These are phyloP conservation scores for Septoria linicola DNA, from an alignment of 2,329 filamentous ascomycete species.

Conservation along the genomic window DNA sequence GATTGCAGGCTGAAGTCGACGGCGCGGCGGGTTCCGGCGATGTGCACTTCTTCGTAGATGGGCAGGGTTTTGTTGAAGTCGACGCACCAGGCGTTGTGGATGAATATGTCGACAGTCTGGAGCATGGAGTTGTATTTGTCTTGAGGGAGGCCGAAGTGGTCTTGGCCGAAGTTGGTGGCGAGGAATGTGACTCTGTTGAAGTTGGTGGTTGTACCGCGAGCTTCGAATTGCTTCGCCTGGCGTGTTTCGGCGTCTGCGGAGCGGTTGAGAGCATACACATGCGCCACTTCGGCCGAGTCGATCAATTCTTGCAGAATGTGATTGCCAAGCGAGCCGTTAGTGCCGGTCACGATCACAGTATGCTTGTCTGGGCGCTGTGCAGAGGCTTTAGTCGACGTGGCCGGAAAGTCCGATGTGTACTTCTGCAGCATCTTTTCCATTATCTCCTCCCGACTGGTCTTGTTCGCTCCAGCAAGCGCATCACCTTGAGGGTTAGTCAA, in stretches of 20 bases:
- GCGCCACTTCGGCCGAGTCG: conserved; percentile 26
- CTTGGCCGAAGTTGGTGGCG: conserved; percentile 28
- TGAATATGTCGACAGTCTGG: conserved; percentile 31
- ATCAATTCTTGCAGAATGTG: conserved; percentile 38
- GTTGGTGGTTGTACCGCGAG: conserved; percentile 28
- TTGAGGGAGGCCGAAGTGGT: conserved; percentile 30
- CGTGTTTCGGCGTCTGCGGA: conserved; percentile 25
- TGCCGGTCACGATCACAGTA: conserved; percentile 39
- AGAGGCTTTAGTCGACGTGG: background rate
- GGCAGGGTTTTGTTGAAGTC: conserved; percentile 40
- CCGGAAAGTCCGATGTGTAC: conserved; percentile 31
- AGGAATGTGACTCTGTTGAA: conserved; percentile 32
- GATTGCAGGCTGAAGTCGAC: conserved; percentile 32
- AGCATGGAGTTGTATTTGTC: conserved; percentile 29
- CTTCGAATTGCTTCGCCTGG: conserved; percentile 28
- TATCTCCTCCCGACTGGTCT: conserved; percentile 23
- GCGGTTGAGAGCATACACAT: conserved; percentile 37
- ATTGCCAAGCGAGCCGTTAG: conserved; percentile 39
- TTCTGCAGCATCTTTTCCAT: conserved; percentile 36
- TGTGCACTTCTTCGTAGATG: conserved; percentile 36
- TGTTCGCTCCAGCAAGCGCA: background rate
- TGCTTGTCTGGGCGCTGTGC: conserved; percentile 18
- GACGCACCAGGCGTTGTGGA: conserved; percentile 44
- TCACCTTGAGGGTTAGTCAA: conserved; percentile 16
- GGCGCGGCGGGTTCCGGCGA: conserved; percentile 33